phyloP scores from a whole-genome alignment of 1,139 yeast species.

The Yamadazyma epiphylla region DNA sequence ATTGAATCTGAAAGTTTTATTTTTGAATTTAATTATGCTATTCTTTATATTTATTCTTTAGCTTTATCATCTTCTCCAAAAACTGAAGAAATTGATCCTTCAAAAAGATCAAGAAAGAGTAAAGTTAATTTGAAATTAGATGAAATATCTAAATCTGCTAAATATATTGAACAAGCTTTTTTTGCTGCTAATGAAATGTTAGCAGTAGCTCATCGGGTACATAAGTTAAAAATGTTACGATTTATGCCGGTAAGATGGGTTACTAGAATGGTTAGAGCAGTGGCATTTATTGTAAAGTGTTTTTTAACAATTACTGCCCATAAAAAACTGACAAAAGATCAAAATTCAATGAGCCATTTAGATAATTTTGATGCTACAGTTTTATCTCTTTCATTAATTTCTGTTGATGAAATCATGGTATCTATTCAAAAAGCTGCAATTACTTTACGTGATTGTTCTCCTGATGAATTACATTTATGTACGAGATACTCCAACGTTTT shows the following conservation, averaged over 20 bases:
- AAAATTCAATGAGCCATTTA: conserved; percentile 15
- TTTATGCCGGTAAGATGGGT: conserved; percentile 93
- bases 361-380: conserved; percentile 47
- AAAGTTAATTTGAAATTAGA: conserved; percentile 50
- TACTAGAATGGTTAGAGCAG: conserved; percentile 82
- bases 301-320: conserved; percentile 63
- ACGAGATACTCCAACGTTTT: conserved; percentile 77
- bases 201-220: conserved; percentile 68
- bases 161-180: conserved; percentile 78
- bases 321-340: conserved; percentile 20
- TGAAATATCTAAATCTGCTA: conserved; percentile 70
- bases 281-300: conserved; percentile 85
- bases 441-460: conserved; percentile 76
- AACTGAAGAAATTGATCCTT: conserved; percentile 16
- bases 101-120: conserved; percentile 10
- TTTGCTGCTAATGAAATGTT: conserved; percentile 80
- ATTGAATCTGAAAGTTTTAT: conserved; percentile 70
- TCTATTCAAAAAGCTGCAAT: conserved; percentile 72
- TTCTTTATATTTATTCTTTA: conserved; percentile 75
- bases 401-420: conserved; percentile 65
- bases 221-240: conserved; percentile 56
- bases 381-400: conserved; percentile 58
- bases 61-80: conserved; percentile 58
- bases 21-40: conserved; percentile 81
- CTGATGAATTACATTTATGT: conserved; percentile 84